Conservation (phyloP, 176 grass and related monocot species). For the Oryza rufipogon region DNA sequence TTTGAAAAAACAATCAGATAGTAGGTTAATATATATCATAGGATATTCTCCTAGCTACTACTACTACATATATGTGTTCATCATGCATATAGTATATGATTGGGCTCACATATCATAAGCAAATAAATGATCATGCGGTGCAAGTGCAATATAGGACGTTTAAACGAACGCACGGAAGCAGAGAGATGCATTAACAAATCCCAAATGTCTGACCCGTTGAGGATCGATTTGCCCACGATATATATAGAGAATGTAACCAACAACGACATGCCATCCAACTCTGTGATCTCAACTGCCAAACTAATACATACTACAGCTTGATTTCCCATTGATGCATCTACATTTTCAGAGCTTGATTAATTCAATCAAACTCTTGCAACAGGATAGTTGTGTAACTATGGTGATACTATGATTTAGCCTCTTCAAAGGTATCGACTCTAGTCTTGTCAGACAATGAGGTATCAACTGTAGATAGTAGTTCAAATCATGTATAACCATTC, state of each 20-base stretch:
- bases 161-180: conserved; percentile 4
- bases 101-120: not conserved
- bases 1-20: not conserved
- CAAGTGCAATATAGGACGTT: not conserved
- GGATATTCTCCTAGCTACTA: too few relatives aligned
- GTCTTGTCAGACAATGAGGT: not conserved
- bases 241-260: not conserved
- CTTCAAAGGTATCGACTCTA: not conserved
- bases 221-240: not conserved
- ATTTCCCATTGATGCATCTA: not conserved
- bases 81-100: not conserved
- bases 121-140: not conserved
- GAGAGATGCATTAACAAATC: not conserved
- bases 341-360: not conserved
- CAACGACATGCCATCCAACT: conserved; percentile 31
- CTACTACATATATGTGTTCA: not conserved
- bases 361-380: not conserved
- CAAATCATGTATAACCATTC: not conserved
- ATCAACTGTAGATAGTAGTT: not conserved
- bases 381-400: not conserved
- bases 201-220: not conserved
- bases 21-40: not conserved
- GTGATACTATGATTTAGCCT: not conserved
- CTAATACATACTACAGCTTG: not conserved
- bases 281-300: conserved; percentile 21